Evolutionary conservation across 805 yeast genomes (phyloP).

Genomic region (Saturnispora diversa): DNA sequence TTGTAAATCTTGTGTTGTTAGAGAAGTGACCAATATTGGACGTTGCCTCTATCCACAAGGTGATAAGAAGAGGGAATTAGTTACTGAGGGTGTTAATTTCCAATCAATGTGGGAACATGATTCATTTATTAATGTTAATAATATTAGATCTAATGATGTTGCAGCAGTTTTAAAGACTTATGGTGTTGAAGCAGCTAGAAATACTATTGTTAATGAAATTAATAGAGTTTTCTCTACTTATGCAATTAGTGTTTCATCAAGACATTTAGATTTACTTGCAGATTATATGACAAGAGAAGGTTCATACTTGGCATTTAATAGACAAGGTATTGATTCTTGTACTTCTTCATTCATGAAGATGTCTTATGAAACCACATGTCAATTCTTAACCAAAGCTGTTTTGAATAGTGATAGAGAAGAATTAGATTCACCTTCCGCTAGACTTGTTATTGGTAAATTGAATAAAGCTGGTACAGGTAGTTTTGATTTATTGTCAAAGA

Average conservation of each 20-base stretch:
- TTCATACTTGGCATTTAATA: slow-evolving; percentile 88
- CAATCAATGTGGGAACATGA: slow-evolving; percentile 97
- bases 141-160: slow-evolving; percentile 86
- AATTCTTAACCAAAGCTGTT: slow-evolving; percentile 93
- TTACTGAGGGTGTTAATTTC: slow-evolving; percentile 98
- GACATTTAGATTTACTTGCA: slow-evolving; percentile 95
- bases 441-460: slow-evolving; percentile 86
- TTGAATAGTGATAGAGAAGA: slow-evolving; percentile 85
- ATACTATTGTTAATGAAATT: slow-evolving; percentile 92
- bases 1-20: slow-evolving; percentile 82
- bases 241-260: slow-evolving; percentile 84
- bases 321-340: slow-evolving; percentile 95
- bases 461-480: slow-evolving; percentile 93
- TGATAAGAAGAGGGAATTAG: slow-evolving; percentile 66
- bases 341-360: slow-evolving; percentile 96
- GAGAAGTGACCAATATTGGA: slow-evolving; percentile 86
- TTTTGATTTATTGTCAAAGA: slow-evolving; percentile 64
- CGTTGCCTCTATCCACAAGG: slow-evolving; percentile 82
- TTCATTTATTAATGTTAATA: slow-evolving; percentile 83
- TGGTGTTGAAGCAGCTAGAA: slow-evolving; percentile 99
- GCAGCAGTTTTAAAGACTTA: slow-evolving; percentile 83
- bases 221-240: slow-evolving; percentile 92
- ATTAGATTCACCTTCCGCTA: slow-evolving; percentile 85
- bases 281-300: slow-evolving; percentile 99
- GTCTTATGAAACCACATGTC: slow-evolving; percentile 98